Evolutionary conservation across 2,329 filamentous ascomycete species (phyloP), one percentile per base, ranked within the genome.

Genomic region (Microdochium nivale): DNA sequence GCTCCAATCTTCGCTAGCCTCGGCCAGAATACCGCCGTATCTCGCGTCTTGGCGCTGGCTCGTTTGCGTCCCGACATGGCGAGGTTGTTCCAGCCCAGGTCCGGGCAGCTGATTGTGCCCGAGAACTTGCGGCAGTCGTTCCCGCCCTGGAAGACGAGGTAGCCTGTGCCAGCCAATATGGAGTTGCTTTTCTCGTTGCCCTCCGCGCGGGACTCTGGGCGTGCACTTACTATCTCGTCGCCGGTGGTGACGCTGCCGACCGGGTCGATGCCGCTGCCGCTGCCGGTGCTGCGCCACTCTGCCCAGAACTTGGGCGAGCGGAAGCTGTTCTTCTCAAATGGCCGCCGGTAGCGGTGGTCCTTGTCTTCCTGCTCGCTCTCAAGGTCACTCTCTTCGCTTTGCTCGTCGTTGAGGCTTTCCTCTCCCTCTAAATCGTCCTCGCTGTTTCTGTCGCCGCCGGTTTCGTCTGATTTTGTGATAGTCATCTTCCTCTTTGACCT

Each of bases 311-410:
- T 61, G 44, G 60, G 58, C 30, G 56, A 54, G 7, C 56, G 53
- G 53, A 60, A 60, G 23, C 56, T 58, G 50, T 59, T 60, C 53
- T 61, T 59, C 24, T 59, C 57, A 40, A 59, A 62, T n/a, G 55
- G 52, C 11, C 52, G 50, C 30, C 52, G 54, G 10, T 52, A 50
- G 11, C 40, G 48, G 9, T 46, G 25, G 13, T 50, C 24, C 1
- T 24, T 48, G n/a, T 40, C 30, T 21, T 49, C 48, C 1, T 30
- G 51, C 32, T 24, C 48, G 27, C 13, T 49, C 7, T 50, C 50
- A 1, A 30, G 30, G 8, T 30, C 14, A n/a, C n/a, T n/a, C 3
- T 27, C 47, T 27, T 48, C 25, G 23, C 43, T 47, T 19, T 10
- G 16, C 10, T 52, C 48, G 13, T 23, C 9, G 14, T 51, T 33